These are phyloP conservation scores for Neolentinus lepideus DNA, from an alignment of 1,284 basidiomycete species.

Conservation along the genomic window DNA sequence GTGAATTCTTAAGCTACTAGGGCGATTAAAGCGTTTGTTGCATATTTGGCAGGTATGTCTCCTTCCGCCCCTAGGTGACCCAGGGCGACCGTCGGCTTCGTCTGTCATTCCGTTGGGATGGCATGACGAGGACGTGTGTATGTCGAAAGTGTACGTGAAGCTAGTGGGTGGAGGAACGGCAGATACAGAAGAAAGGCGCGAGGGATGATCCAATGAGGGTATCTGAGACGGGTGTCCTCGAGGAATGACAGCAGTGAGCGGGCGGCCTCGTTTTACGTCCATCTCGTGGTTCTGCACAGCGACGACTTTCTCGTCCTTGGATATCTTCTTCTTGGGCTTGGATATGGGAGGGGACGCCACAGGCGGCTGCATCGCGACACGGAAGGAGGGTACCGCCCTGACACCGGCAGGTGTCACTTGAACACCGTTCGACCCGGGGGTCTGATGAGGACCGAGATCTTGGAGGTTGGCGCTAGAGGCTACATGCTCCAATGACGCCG, in stretches of 20 bases:
- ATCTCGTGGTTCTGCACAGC: not conserved
- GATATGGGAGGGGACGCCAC: not conserved
- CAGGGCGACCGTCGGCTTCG: not conserved
- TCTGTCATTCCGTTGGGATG: not conserved
- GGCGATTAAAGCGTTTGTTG: constrained; percentile 35
- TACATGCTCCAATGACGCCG: constrained; percentile 34
- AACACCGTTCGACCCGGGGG: not conserved
- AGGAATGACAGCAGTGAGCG: not conserved
- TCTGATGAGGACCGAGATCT: not conserved
- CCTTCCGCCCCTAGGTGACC: constrained; percentile 16
- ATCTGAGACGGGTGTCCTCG: not conserved
- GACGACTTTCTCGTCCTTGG: too few species aligned
- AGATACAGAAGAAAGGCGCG: not conserved
- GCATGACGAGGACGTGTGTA: not conserved
- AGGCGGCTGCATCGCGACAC: constrained; percentile 2
- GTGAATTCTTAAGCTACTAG: constrained; percentile 34
- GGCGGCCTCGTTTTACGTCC: too few species aligned
- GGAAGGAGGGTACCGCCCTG: constrained; percentile 1
- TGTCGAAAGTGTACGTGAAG: not conserved
- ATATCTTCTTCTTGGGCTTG: not conserved
- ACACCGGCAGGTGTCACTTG: not conserved
- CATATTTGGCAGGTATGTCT: constrained; percentile 30
- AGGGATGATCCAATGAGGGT: not conserved
- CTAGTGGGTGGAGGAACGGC: not conserved
- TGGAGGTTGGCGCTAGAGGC: constrained; percentile 27